These are phyloP conservation scores for Leucosporidium creatinivorum DNA, from an alignment of 768 basidiomycete species.

Conservation along the genomic window DNA sequence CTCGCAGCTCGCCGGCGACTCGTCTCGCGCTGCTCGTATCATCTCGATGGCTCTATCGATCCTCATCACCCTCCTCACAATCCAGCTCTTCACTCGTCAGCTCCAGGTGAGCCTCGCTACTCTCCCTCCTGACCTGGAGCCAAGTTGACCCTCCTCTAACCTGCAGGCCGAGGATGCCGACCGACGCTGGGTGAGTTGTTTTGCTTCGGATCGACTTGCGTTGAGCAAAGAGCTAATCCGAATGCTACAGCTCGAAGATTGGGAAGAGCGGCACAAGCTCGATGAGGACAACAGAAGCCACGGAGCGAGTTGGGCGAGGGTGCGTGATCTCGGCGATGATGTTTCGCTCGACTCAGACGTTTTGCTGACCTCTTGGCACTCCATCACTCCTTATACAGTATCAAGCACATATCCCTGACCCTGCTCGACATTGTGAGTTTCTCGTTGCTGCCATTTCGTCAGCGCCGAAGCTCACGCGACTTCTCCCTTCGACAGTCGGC, in stretches of 20 bases:
- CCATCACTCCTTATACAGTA: not conserved
- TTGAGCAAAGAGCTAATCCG: not conserved
- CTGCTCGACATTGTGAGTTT: not conserved
- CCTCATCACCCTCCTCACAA: conserved; percentile 31
- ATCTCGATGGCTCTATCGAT: conserved; percentile 5
- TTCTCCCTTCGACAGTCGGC: not conserved
- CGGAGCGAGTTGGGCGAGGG: not conserved
- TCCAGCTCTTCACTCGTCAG: conserved; percentile 36
- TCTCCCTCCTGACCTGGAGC: too few relatives aligned
- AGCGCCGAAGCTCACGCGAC: not conserved
- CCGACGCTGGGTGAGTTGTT: not conserved
- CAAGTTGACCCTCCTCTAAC: too few relatives aligned
- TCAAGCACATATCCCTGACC: not conserved
- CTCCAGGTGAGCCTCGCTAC: not conserved
- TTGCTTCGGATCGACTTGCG: too few relatives aligned
- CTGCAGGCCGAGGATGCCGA: not conserved
- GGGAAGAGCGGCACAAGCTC: not conserved
- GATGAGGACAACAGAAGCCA: not conserved
- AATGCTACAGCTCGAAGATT: not conserved
- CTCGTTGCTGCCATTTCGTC: not conserved
- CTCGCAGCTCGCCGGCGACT: conserved; percentile 1
- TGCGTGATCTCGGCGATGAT: not conserved
- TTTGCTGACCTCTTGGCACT: not conserved
- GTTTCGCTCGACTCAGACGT: too few relatives aligned
- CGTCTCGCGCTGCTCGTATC: not conserved